phyloP scores from a whole-genome alignment of 83 land plant species.

The Picea abies region DNA sequence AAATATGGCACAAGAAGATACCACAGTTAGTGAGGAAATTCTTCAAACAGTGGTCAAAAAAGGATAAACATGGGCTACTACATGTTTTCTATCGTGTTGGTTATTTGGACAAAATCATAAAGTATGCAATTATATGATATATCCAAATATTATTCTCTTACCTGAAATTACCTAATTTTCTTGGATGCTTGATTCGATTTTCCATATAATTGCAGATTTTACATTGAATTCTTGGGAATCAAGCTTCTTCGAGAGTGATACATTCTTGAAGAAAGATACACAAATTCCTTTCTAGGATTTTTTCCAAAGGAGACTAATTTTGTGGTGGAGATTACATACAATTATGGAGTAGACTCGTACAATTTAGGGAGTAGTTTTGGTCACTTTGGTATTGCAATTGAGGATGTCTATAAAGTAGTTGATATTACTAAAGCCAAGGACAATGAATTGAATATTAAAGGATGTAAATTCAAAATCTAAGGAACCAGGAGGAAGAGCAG shows the following conservation, averaged over 20 bases:
- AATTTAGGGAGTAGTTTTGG: constrained; percentile 78
- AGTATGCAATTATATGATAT: constrained; percentile 42
- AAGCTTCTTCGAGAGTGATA: constrained; percentile 20
- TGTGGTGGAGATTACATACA: constrained; percentile 68
- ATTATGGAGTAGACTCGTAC: constrained; percentile 74
- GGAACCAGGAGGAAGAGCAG: no score
- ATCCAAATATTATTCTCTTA: background rate
- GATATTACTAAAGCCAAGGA: no score
- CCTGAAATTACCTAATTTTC: background rate
- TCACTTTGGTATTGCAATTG: constrained; percentile 77
- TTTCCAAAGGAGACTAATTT: constrained; percentile 46
- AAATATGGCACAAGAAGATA: background rate
- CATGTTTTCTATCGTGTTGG: constrained; percentile 96
- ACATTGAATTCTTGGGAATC: constrained; percentile 76
- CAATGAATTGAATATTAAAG: no score
- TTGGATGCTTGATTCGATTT: background rate
- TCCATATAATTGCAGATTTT: constrained; percentile 44
- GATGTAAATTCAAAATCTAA: no score
- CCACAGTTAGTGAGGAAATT: no score
- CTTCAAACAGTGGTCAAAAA: constrained; percentile 38
- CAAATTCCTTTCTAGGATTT: no score
- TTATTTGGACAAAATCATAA: constrained; percentile 89
- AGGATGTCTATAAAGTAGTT: constrained; percentile 39
- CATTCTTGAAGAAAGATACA: no score
- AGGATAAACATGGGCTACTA: constrained; percentile 79